phyloP scores from a whole-genome alignment of 495 filamentous ascomycete genomes.

The Aspergillus homomorphus region DNA sequence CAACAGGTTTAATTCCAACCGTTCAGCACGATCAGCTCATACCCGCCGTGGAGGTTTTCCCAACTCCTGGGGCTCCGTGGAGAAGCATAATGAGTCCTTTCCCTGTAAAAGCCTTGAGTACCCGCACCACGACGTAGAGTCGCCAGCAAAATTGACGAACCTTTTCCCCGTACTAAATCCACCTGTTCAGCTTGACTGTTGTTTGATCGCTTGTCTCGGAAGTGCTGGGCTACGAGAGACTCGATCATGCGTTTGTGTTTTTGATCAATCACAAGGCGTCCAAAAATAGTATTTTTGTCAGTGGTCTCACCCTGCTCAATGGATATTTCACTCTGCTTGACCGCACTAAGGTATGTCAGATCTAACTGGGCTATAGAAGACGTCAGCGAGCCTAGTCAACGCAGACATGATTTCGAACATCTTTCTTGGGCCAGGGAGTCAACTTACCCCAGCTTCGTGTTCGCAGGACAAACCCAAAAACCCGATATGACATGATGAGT shows the following conservation, averaged over 20 bases:
- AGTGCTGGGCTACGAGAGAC: slow-evolving; percentile 39
- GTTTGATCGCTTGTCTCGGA: slow-evolving; percentile 29
- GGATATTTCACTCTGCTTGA: neutral
- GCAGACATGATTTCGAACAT: no score
- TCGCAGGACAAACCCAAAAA: slow-evolving; percentile 43
- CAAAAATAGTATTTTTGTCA: slow-evolving; percentile 33
- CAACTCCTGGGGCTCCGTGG: slow-evolving; percentile 49
- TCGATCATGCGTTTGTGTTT: slow-evolving; percentile 33
- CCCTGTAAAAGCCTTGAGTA: slow-evolving; percentile 12
- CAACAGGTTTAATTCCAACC: neutral
- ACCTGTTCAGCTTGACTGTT: slow-evolving; percentile 22
- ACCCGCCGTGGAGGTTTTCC: slow-evolving; percentile 49
- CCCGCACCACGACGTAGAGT: neutral
- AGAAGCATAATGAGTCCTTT: slow-evolving; percentile 47
- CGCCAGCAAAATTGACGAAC: slow-evolving; percentile 13
- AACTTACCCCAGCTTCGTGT: slow-evolving; percentile 40
- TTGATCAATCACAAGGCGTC: slow-evolving; percentile 31
- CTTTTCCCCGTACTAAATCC: slow-evolving; percentile 47
- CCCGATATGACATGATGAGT: slow-evolving; percentile 39
- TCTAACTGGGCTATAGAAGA: slow-evolving; percentile 21
- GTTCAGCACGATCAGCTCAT: neutral
- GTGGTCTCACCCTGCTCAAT: neutral
- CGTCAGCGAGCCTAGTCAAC: neutral
- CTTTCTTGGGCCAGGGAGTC: no score
- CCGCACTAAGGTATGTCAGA: slow-evolving; percentile 17